Evolutionary conservation across 257 asterid genomes (phyloP), one percentile per base, ranked within the genome.

Genomic region (Buddleja alternifolia): DNA sequence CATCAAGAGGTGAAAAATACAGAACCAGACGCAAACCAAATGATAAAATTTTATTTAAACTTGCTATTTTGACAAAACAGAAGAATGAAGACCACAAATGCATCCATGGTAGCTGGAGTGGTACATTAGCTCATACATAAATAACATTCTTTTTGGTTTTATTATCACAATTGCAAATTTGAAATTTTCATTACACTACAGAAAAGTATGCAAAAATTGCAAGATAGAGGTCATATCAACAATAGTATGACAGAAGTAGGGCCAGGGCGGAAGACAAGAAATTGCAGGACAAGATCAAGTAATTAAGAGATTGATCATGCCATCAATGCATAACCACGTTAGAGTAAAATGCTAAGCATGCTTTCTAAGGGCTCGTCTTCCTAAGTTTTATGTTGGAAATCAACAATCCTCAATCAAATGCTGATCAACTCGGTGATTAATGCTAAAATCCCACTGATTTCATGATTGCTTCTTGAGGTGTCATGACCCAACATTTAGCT

Each of bases 381-480:
- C 15, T 25, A 47, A 44, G 40, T 37, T 34, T 72, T 19, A 62
- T 16, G 34, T 5, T 29, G 34, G 36, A 75, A 10, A 66, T 34
- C 47, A 42, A 61, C 48, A 21, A 53, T 24, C 37, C 11, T 40
- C 42, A 42, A 60, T 47, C 40, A 50, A 39, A 57, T 10, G 41
- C 45, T 4, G 11, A 24, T 56, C 19, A 67, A 72, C 60, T 50
- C 52, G 68, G 32, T 4, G 50, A 68, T 8, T 46, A 59, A 15
- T 40, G 57, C 54, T 20, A 29, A 58, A 68, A 34, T 44, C 39
- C 21, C 55, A 25, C 10, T 8, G 34, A 46, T 47, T 16, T 57
- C 54, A 61, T 8, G 39, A 60, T 58, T n/a, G 10, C 44, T 20
- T 19, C 7, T 48, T 41, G 23, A 11, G 24, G 47, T 51, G 3